Base-by-base conservation (phyloP, 139 green algal species). In the Gonium pectorale region DNA sequence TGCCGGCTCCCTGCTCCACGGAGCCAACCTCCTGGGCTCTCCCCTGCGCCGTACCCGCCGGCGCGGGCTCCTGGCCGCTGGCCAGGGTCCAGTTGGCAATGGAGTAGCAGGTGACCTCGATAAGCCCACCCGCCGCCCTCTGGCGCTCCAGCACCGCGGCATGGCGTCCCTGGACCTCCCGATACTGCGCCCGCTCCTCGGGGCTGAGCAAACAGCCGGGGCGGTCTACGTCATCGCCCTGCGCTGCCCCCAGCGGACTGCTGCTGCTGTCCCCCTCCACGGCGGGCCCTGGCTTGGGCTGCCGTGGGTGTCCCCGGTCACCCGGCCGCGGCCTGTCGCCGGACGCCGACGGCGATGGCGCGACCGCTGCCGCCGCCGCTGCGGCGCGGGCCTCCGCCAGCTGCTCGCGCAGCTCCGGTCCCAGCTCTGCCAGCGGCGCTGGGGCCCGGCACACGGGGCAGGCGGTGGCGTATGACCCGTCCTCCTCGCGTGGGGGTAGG, bases 401-500 rank as follows among this genome's bases (percentile, higher is more conserved):
- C 62, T 67, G 2, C 13, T 41, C 13, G 26, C 26, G 40, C 4
- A 87, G 56, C 43, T 38, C 3, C 22, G 63, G 43, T 8, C 31
- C 41, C 21, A 87, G 60, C 29, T 41, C 17, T 27, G 44, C 54
- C 37, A 78, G 19, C 7, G 74, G 71, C 33, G 59, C 52, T 6
- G 68, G 81, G 8, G 68, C 31, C 17, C 81, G 81, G 69, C 81
- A 86, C 44, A 81, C 68, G 4, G 81, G 81, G 81, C 81, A 86
- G 81, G n/a, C 54, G 68, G 68, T 86, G 15, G 51, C 59, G 81
- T 74, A 86, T 8, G 51, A 44, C 22, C 78, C 78, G 64, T 74
- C 5, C 31, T 51, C 62, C 33, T 75, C 78, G 2, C 62, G 43
- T 3, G 62, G 26, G 3, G 78, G 78, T 31, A 84, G 63, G 62